Evolutionary conservation across 73 alveolate genomes (phyloP), one percentile per base, ranked within the genome.

Genomic region (Tetrahymena borealis): DNA sequence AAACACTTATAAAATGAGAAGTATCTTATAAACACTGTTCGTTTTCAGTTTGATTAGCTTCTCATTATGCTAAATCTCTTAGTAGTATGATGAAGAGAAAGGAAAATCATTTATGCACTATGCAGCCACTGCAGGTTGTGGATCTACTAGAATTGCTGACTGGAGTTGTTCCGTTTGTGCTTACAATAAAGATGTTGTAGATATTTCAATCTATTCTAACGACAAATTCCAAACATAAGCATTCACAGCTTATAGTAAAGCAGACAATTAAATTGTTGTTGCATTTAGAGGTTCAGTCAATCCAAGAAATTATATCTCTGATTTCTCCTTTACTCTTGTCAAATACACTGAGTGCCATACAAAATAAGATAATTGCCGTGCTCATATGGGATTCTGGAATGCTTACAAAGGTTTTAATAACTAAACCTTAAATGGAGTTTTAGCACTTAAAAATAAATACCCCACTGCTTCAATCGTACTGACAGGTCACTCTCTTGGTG

Each of bases 401-500:
- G 85, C 85, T 60, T 60, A 60, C 85, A 60, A 60, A 35, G 85
- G 85, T 24, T 60, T 60, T n/a, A 60, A 60, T 60, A 60, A 60
- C 28, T 20, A 60, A 60, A 60, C 85, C 2, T 35, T 60, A 24
- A 24, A 60, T 24, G 85, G 28, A 24, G 28, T 35, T 60, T 28
- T 60, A 60, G 28, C n/a, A n/a, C 31, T 60, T 4, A 60, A 60
- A 9, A 60, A 6, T n/a, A 60, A 60, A n/a, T 60, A 93, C 35
- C 96, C 94, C 40, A 39, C 94, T 0, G 93, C 96, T 28, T 35
- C 90, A 40, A 77, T 93, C 5, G 40, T 91, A 33, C 77, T 93
- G 90, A 93, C 91, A 24, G 96, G 96, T 16, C 96, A 93, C 24
- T 79, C 94, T 11, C 39, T 93, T 37, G 96, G 96, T 31, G 96